phyloP scores from a whole-genome alignment of 208 protist species.

The Leishmania aethiopica region DNA sequence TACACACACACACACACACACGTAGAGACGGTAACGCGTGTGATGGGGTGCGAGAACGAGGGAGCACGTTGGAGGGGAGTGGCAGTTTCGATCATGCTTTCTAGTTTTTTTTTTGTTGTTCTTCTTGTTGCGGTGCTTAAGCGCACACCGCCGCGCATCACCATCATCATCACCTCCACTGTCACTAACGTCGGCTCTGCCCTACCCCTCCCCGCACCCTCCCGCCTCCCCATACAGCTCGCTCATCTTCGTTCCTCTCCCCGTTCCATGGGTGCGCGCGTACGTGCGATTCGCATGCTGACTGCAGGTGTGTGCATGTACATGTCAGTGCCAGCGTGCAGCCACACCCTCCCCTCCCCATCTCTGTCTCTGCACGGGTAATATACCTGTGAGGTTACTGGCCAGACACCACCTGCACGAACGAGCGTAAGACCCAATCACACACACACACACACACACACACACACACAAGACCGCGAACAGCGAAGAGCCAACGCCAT shows the following conservation, averaged over 20 bases:
- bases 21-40: neutral
- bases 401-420: neutral
- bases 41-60: neutral
- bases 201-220: neutral
- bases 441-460: conserved; percentile 2
- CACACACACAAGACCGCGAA: neutral
- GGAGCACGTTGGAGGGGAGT: neutral
- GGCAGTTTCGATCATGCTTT: neutral
- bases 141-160: neutral
- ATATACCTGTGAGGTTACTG: neutral
- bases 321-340: neutral
- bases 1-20: neutral
- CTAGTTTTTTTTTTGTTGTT: neutral
- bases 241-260: neutral
- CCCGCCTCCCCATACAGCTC: neutral
- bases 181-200: neutral
- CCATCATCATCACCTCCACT: neutral
- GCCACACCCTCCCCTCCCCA: neutral
- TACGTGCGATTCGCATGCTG: too few species aligned
- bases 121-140: neutral
- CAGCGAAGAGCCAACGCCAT: neutral
- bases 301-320: neutral
- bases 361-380: neutral
- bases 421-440: too few species aligned
- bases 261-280: neutral